phyloP scores from a whole-genome alignment of 305 asterid genomes.

The Nicotiana rustica region DNA sequence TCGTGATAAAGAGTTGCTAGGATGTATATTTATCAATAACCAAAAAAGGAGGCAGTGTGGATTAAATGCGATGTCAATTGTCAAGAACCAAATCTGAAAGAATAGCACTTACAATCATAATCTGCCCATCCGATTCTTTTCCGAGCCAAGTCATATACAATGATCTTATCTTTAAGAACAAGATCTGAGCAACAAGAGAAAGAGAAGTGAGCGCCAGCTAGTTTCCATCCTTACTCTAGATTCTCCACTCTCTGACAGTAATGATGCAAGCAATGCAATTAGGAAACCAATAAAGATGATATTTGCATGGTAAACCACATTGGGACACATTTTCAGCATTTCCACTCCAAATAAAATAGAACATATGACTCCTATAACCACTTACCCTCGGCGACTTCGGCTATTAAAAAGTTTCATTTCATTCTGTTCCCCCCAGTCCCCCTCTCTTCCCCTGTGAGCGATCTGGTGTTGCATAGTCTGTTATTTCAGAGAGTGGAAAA shows the following conservation, averaged over 20 bases:
- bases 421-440: too few relatives aligned
- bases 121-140: constrained; percentile 77
- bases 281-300: neutral
- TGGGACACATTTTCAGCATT: neutral
- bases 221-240: neutral
- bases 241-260: neutral
- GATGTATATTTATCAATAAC: neutral
- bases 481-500: too few relatives aligned
- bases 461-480: too few relatives aligned
- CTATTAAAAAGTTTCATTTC: too few relatives aligned
- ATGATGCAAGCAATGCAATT: neutral
- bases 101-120: constrained; percentile 35
- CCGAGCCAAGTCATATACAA: constrained; percentile 65
- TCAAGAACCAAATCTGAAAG: neutral
- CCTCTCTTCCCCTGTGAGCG: too few relatives aligned
- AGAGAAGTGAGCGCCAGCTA: neutral
- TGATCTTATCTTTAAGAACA: constrained; percentile 66
- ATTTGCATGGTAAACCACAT: neutral
- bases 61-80: too few relatives aligned
- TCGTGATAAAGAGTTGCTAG: neutral
- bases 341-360: constrained; percentile 10
- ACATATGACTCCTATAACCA: neutral
- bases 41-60: neutral
- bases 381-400: neutral
- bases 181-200: constrained; percentile 21